These are phyloP conservation scores for Fusarium scirpi DNA, from an alignment of 2,329 filamentous ascomycete species.

Conservation along the genomic window DNA sequence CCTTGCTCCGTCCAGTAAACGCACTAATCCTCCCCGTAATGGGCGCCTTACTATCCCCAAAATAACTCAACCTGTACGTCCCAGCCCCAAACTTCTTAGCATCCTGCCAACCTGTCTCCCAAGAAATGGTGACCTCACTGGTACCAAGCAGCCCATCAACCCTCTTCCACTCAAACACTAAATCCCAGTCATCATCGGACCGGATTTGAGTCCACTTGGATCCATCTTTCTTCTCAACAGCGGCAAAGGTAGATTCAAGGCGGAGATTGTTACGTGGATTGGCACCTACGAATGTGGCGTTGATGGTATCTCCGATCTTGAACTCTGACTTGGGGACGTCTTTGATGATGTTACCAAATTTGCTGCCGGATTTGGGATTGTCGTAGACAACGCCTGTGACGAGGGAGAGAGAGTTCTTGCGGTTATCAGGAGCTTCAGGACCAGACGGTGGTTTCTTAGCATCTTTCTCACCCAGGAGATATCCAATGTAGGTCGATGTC, in stretches of 20 bases:
- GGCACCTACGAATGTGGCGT: neutral
- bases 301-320: neutral
- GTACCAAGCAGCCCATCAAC: constrained; percentile 9
- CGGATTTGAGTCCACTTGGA: neutral
- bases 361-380: neutral
- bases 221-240: constrained; percentile 3
- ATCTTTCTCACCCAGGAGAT: neutral
- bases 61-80: constrained; percentile 1
- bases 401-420: constrained; percentile 7
- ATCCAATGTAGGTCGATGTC: neutral
- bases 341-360: neutral
- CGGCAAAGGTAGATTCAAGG: neutral
- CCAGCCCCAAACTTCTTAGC: neutral
- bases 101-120: constrained; percentile 16
- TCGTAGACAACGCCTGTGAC: constrained; percentile 11
- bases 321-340: neutral
- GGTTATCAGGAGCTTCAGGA: neutral
- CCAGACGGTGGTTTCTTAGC: neutral
- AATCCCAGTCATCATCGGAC: constrained; percentile 13
- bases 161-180: constrained; percentile 12
- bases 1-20: neutral
- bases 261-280: constrained; percentile 9
- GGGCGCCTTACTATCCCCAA: constrained; percentile 9
- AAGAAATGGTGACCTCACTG: neutral
- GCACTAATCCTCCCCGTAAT: neutral